phyloP scores from a whole-genome alignment of 1,284 basidiomycete species.

The Erythrobasidium hasegawianum region DNA sequence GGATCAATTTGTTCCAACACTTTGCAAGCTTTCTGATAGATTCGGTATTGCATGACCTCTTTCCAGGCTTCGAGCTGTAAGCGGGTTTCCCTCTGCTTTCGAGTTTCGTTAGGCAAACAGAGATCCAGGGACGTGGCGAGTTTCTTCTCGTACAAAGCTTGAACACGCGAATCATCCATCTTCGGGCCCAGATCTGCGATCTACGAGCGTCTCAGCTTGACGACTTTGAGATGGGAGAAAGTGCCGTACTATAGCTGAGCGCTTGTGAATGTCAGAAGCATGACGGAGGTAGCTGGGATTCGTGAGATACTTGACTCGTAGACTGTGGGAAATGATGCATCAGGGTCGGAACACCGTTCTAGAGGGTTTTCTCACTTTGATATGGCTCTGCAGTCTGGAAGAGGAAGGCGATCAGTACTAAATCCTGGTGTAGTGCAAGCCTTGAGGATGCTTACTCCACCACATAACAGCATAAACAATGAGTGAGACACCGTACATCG shows the following conservation, averaged over 20 bases:
- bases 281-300: conserved; percentile 20
- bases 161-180: background rate
- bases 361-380: background rate
- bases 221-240: too few relatives aligned
- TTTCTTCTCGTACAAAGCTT: background rate
- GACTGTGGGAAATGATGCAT: background rate
- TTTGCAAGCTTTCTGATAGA: background rate
- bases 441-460: conserved; percentile 6
- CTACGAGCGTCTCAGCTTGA: background rate
- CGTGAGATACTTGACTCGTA: background rate
- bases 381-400: background rate
- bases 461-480: conserved; percentile 9
- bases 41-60: background rate
- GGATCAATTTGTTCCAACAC: background rate
- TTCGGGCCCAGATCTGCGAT: conserved; percentile 20
- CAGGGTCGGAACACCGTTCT: too few relatives aligned
- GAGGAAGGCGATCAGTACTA: background rate
- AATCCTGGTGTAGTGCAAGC: background rate
- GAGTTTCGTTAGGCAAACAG: background rate
- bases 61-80: background rate
- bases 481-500: conserved; percentile 15
- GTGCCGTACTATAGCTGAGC: conserved; percentile 10
- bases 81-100: background rate
- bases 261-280: conserved; percentile 14
- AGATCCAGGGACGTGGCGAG: background rate